These are phyloP conservation scores for Penicillium hesseltinei DNA, from an alignment of 2,329 filamentous ascomycete species.

Conservation along the genomic window DNA sequence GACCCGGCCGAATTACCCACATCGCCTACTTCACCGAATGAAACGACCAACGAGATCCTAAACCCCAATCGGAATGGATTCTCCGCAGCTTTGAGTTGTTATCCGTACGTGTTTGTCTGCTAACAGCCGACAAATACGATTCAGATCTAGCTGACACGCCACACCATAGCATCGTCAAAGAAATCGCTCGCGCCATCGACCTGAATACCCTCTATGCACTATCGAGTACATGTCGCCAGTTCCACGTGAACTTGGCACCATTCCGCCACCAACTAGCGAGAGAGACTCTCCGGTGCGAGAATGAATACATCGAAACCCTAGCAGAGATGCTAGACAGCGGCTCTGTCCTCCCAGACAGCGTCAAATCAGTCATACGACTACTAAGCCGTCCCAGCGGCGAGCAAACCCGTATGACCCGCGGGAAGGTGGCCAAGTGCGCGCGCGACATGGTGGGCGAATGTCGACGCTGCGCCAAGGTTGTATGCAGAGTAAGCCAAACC, in stretches of 20 bases:
- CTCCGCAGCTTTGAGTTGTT: constrained; percentile 47
- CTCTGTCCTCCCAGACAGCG: constrained; percentile 31
- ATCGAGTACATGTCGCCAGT: constrained; percentile 75
- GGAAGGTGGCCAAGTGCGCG: constrained; percentile 76
- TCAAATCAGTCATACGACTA: constrained; percentile 32
- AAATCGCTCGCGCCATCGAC: constrained; percentile 75
- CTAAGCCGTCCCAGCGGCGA: constrained; percentile 31
- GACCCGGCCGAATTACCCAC: constrained; percentile 11
- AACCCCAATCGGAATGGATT: constrained; percentile 35
- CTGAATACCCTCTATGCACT: constrained; percentile 83
- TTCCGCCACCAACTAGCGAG: constrained; percentile 71
- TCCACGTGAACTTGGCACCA: constrained; percentile 74
- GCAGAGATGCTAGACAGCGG: constrained; percentile 45
- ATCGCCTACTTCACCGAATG: constrained; percentile 13
- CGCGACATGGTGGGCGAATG: constrained; percentile 84
- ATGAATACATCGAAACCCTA: constrained; percentile 56
- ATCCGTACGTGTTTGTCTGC: constrained; percentile 43
- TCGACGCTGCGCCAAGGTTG: constrained; percentile 69
- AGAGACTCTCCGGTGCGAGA: constrained; percentile 75
- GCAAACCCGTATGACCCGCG: constrained; percentile 50
- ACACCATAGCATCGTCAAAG: constrained; percentile 65
- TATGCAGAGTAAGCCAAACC: constrained; percentile 70
- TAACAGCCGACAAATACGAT: constrained; percentile 3
- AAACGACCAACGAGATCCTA: background rate
- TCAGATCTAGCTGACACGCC: constrained; percentile 17